Percentiles rank a stretch among this genome's conserved stretches.
phyloP scores from a whole-genome alignment of 768 basidiomycete species.

The Chlorophyllum brunneum region DNA sequence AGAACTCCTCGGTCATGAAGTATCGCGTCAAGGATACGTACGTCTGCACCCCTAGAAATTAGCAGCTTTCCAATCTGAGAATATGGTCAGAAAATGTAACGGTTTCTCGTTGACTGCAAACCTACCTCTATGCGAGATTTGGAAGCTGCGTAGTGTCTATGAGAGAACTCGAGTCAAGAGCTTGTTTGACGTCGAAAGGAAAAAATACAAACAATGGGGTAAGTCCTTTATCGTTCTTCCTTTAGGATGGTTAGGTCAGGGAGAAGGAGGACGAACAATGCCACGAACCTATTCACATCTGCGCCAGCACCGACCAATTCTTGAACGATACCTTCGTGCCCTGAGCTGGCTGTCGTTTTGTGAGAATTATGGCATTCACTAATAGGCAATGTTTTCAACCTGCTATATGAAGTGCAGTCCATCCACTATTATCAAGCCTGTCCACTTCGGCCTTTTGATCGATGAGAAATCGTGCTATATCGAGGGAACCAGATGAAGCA shows the following conservation, averaged over 20 bases:
- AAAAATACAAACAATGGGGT: slow-evolving; percentile 66
- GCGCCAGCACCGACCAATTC: slow-evolving; percentile 82
- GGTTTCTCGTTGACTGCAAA: slow-evolving; percentile 23
- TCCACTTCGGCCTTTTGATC: slow-evolving; percentile 69
- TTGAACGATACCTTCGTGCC: slow-evolving; percentile 67
- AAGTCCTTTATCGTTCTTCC: slow-evolving; percentile 76
- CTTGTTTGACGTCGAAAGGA: slow-evolving; percentile 14
- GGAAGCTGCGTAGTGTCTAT: slow-evolving; percentile 90
- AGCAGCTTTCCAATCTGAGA: slow-evolving; percentile 82
- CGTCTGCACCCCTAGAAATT: slow-evolving; percentile 87
- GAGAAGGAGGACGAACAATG: slow-evolving; percentile 17
- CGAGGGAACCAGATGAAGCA: slow-evolving; percentile 66
- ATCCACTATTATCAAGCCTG: slow-evolving; percentile 60
- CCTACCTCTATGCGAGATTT: slow-evolving; percentile 82
- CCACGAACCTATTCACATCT: slow-evolving; percentile 55
- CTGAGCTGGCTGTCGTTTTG: slow-evolving; percentile 65
- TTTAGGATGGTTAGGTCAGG: slow-evolving; percentile 25
- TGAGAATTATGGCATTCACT: not conserved
- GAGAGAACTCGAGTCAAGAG: slow-evolving; percentile 18
- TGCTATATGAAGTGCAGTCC: slow-evolving; percentile 80
- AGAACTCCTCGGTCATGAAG: slow-evolving; percentile 28
- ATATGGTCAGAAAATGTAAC: slow-evolving; percentile 25
- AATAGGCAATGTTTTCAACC: slow-evolving; percentile 35
- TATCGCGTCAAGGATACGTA: slow-evolving; percentile 43
- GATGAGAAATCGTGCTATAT: slow-evolving; percentile 64